These are phyloP conservation scores for Chlamydomonas asymmetrica DNA, from an alignment of 139 green algal genomes.

Conservation along the genomic window DNA sequence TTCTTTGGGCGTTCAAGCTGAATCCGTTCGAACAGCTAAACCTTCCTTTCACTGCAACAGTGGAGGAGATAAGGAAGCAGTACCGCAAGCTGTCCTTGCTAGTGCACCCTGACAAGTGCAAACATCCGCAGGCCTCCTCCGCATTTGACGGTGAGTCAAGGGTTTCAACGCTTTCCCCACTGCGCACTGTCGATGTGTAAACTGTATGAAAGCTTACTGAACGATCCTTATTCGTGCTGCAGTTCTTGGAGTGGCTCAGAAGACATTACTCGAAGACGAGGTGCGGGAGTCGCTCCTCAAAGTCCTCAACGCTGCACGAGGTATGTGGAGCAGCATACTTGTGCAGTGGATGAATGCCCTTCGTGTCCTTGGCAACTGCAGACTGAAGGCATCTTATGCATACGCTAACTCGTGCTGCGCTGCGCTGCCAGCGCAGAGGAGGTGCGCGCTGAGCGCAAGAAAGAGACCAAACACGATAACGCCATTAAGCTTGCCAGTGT, in stretches of 20 bases:
- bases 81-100: constrained; percentile 91
- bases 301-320: constrained; percentile 65
- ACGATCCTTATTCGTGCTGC: no score
- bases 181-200: no score
- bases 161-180: background rate
- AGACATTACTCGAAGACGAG: constrained; percentile 75
- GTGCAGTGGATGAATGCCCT: background rate
- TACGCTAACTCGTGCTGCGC: background rate
- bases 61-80: constrained; percentile 80
- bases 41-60: constrained; percentile 76
- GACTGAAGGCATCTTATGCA: background rate
- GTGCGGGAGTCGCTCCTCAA: constrained; percentile 59
- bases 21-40: constrained; percentile 95
- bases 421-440: constrained; percentile 60
- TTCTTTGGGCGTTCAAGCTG: constrained; percentile 94
- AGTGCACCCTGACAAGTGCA: constrained; percentile 93
- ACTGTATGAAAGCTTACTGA: constrained; percentile 1
- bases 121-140: constrained; percentile 69
- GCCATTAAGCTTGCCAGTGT: constrained; percentile 65
- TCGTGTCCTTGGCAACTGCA: background rate
- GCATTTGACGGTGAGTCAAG: constrained; percentile 84
- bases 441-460: constrained; percentile 76
- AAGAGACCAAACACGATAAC: constrained; percentile 87
- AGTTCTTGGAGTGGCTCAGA: constrained; percentile 78
- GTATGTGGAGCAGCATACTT: no score